phyloP scores from a whole-genome alignment of 805 yeast species.

The Schwanniomyces pseudopolymorphus region DNA sequence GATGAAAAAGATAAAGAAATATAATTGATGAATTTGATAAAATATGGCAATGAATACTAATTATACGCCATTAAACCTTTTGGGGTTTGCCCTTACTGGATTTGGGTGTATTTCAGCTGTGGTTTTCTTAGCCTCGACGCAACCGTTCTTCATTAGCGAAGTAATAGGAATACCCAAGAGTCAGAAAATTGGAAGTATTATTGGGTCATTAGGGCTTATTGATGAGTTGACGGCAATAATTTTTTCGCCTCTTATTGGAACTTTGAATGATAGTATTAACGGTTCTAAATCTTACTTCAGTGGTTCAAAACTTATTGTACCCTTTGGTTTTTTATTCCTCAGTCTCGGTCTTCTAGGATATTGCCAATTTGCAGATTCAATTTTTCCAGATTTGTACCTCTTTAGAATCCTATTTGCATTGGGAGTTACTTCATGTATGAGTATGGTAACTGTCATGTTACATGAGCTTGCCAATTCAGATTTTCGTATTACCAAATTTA shows the following conservation, averaged over 20 bases:
- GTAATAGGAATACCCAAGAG: conserved; percentile 25
- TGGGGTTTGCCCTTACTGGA: conserved; percentile 36
- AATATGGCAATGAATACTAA: background rate
- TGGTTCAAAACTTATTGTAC: conserved; percentile 56
- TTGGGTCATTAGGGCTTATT: conserved; percentile 43
- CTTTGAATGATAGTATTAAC: conserved; percentile 54
- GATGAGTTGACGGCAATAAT: conserved; percentile 60
- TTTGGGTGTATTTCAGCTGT: conserved; percentile 39
- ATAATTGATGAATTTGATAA: background rate
- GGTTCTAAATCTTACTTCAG: conserved; percentile 17
- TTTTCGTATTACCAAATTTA: conserved; percentile 28
- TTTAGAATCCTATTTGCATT: conserved; percentile 57
- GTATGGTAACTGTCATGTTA: conserved; percentile 61
- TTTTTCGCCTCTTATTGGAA: conserved; percentile 62
- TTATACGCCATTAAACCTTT: conserved; percentile 16
- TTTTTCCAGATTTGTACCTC: conserved; percentile 30
- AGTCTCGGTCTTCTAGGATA: conserved; percentile 50
- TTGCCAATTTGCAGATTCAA: conserved; percentile 31
- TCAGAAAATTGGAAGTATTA: conserved; percentile 29
- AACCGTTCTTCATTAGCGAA: conserved; percentile 38
- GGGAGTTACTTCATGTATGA: conserved; percentile 56
- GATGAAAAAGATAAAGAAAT: background rate
- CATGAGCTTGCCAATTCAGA: conserved; percentile 53
- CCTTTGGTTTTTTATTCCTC: conserved; percentile 46
- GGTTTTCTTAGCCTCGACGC: conserved; percentile 39